phyloP scores from a whole-genome alignment of 331 rosid species.

The Saraca asoca region DNA sequence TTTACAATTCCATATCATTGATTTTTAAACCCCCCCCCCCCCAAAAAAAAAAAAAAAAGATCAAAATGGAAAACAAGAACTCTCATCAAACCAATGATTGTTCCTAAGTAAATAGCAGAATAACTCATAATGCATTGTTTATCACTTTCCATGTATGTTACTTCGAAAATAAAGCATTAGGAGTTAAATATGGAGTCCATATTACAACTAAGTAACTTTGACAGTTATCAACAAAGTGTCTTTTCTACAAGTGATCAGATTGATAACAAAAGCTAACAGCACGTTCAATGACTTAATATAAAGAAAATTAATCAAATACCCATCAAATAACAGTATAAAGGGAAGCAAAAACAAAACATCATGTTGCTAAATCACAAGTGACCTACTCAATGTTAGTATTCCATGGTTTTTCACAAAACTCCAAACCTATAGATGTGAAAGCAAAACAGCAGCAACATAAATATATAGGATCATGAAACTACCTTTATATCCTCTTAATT shows the following conservation, averaged over 20 bases:
- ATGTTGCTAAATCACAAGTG: background rate
- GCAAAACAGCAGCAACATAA: conserved; percentile 58
- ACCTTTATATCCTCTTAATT: conserved; percentile 99
- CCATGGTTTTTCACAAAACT: conserved; percentile 27
- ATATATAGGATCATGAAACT: conserved; percentile 87
- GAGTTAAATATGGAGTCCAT: background rate
- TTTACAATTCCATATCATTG: no score
- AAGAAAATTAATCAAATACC: conserved; percentile 6
- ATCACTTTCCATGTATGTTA: background rate
- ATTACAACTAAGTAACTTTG: conserved; percentile 3
- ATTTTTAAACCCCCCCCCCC: no score
- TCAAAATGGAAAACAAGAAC: background rate
- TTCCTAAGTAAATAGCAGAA: background rate
- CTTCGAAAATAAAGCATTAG: conserved; percentile 13
- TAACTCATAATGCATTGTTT: background rate
- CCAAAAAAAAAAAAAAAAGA: background rate
- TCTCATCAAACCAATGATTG: background rate
- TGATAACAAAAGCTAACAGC: conserved; percentile 10
- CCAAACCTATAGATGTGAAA: conserved; percentile 53
- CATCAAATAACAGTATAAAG: background rate
- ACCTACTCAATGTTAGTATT: background rate
- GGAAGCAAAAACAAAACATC: conserved; percentile 7
- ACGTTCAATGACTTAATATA: conserved; percentile 5
- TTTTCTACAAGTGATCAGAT: background rate
- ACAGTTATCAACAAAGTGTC: background rate